These are phyloP conservation scores for Teratosphaeria viscida DNA, from an alignment of 2,329 filamentous ascomycete genomes.

Conservation along the genomic window DNA sequence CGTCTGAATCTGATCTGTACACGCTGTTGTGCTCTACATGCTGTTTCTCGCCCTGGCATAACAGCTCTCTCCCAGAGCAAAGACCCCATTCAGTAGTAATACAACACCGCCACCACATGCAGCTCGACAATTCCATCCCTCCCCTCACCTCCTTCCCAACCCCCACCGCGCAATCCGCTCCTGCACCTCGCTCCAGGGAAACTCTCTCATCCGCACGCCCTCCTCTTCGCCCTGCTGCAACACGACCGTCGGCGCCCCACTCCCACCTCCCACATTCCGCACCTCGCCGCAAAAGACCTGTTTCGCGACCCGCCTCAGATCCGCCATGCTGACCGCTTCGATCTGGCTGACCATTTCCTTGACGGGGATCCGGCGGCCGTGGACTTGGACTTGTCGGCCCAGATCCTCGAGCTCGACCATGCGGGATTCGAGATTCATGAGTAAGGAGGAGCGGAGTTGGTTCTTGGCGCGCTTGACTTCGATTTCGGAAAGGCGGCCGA, in stretches of 20 bases:
- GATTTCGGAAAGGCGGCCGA: conserved; percentile 55
- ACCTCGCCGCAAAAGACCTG: conserved; percentile 69
- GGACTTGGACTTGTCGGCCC: conserved; percentile 90
- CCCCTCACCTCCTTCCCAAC: conserved; percentile 50
- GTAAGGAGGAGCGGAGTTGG: conserved; percentile 74
- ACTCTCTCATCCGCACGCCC: conserved; percentile 54
- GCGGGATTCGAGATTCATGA: conserved; percentile 95
- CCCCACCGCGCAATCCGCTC: conserved; percentile 75
- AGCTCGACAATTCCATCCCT: neutral
- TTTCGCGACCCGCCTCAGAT: conserved; percentile 71
- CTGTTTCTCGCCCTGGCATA: neutral
- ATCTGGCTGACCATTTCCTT: conserved; percentile 88
- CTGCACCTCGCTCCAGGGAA: conserved; percentile 85
- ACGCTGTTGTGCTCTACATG: neutral
- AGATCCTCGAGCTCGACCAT: conserved; percentile 98
- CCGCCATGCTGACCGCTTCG: conserved; percentile 65
- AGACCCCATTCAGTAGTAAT: neutral
- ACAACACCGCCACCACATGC: neutral
- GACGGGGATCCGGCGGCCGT: conserved; percentile 83
- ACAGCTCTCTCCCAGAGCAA: neutral
- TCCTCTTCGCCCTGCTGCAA: conserved; percentile 79
- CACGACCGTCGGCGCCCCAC: conserved; percentile 85
- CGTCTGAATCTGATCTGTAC: neutral
- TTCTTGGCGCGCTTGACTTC: conserved; percentile 96
- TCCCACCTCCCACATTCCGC: conserved; percentile 64